Conservation (phyloP, 2,329 filamentous ascomycete species). For the Alternaria gansuensis region DNA sequence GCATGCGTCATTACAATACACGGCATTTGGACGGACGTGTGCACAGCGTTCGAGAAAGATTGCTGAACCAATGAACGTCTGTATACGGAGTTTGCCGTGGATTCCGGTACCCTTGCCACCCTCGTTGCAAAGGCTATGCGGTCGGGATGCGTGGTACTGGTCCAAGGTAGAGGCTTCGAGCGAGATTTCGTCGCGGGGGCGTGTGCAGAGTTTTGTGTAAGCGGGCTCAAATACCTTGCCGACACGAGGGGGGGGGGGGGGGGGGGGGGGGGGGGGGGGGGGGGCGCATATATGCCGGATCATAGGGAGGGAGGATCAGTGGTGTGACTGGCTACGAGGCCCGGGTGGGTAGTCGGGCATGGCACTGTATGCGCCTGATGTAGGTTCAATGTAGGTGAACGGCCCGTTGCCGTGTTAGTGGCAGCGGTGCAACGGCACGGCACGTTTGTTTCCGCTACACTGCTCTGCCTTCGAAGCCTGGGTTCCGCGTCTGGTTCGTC, state of each 20-base stretch:
- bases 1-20: not conserved
- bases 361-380: not conserved
- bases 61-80: not conserved
- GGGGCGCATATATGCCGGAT: not conserved
- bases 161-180: not conserved
- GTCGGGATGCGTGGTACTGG: not conserved
- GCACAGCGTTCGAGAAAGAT: not conserved
- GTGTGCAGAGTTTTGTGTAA: not conserved
- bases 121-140: not conserved
- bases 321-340: not conserved
- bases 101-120: not conserved
- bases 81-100: no score
- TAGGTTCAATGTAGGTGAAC: not conserved
- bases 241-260: constrained; percentile 10
- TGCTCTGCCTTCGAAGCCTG: not conserved
- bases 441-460: constrained; percentile 14
- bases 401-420: not conserved
- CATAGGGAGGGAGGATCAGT: not conserved
- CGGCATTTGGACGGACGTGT: not conserved
- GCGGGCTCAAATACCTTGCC: not conserved
- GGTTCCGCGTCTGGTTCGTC: not conserved
- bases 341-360: not conserved
- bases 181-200: not conserved
- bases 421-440: not conserved
- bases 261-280: not conserved